Base-by-base conservation (phyloP, 176 grass and related monocot species). In the Aegilops sharonensis region DNA sequence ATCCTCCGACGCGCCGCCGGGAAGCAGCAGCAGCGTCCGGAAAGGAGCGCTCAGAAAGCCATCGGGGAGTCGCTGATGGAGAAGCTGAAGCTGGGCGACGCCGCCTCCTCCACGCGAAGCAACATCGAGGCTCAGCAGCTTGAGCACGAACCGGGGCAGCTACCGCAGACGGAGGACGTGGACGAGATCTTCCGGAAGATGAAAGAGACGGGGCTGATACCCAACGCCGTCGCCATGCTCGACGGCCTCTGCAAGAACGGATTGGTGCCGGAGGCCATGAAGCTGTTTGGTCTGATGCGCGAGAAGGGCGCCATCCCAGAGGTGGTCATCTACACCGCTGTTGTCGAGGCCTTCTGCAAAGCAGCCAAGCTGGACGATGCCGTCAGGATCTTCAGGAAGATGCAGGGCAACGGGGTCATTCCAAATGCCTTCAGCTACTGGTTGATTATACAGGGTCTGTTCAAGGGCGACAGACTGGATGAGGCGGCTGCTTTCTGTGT, bases 281-380 rank as follows among this genome's bases (percentile, higher is more conserved):
- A 96, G 69, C 87, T 98, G 60, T 98, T 98, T 66, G 88, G 91
- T 17, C 68, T 92, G 29, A 98, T 98, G 90, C 94, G 97, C 3
- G 97, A 98, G 89, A 98, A 94, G 72, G 92, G 97, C 9, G 85
- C 89, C 18, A 98, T 98, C 65, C 96, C 97, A 5, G 97, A 98
- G 82, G 97, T 98, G 2, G 97, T 98, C 23, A 88, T 98, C 45
- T 98, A 98, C 92, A 96, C 97, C 2, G 97, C 97, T 0, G 94
- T 94, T 2, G 97, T 94, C 0, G 97, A 98, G 59, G 97, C 91
- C 2, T 96, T 98, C 87, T 94, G 91, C 92, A 91, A 98, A 84
- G 88, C 67, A 0, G 34, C 59, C 18, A 95, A 88, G 77, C 88
- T 92, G 12, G 90, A 98, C 0, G 97, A 98, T 18, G 97, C 93